Evolutionary conservation across 2,329 filamentous ascomycete genomes (phyloP), one percentile per base, ranked within the genome.

Genomic region (Aspergillus hiratsukae): DNA sequence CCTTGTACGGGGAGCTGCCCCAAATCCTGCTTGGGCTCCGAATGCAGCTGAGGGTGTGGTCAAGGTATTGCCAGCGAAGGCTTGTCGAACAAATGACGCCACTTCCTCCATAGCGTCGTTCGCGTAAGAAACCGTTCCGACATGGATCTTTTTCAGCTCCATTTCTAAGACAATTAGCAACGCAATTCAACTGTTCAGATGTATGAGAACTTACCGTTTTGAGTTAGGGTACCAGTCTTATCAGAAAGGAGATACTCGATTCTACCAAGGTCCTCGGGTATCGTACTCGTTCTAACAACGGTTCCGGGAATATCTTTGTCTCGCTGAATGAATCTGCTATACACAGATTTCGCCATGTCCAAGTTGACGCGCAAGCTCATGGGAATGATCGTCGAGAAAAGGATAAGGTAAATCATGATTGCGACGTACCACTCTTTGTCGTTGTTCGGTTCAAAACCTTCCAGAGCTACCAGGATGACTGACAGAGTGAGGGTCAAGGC

Each of bases 71-170:
- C 77, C 70, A 11, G 86, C 81, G 66, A 97, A 96, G 5, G 88
- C 90, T 71, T 97, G 92, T 60, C 83, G 86, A 51, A 99, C 83
- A 69, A 96, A 97, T 0, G 89, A 83, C 11, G 85, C 79, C 11
- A 99, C 94, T 76, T 99, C 95, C 64, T 97, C 94, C 94, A 99
- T 99, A 9, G 94, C 93, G 70, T 99, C 94, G 65, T 96, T 96
- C 35, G 93, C 94, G 68, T 99, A 99, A 1, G 93, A 97, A 1
- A 97, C 94, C 9, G 94, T 99, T 9, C 95, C 94, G 53, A 99
- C 90, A 68, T 99, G 95, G 5, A 99, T 93, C 75, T 99, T 99
- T 71, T 95, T 96, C 82, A 99, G 88, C 69, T 97, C 93, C 92
- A 97, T 97, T 68, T 96, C 91, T 82, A 58, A 7, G 54, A 27